Evolutionary conservation across 805 yeast genomes (phyloP).

Genomic region (Metschnikowia kofuensis): DNA sequence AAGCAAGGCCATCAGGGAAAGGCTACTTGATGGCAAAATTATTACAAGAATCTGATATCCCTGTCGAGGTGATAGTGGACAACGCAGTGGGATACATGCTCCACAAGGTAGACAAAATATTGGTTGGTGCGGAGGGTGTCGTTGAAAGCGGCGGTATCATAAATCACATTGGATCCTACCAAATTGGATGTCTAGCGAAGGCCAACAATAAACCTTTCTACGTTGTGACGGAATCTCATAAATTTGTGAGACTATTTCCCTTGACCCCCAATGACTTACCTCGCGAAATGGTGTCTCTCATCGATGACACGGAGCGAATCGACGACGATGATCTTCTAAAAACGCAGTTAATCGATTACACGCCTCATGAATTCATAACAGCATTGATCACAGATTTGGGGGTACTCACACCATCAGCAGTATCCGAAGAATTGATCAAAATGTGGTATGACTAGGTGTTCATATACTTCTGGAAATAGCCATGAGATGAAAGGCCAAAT

Average conservation of each 20-base stretch:
- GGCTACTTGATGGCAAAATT: constrained; percentile 70
- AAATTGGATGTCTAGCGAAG: constrained; percentile 88
- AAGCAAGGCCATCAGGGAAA: constrained; percentile 81
- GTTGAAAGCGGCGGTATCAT: constrained; percentile 98
- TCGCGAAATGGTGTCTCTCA: constrained; percentile 27
- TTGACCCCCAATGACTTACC: constrained; percentile 91
- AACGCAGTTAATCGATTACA: constrained; percentile 68
- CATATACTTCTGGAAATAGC: not conserved
- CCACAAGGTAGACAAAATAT: constrained; percentile 86
- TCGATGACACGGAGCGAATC: constrained; percentile 22
- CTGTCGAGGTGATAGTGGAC: constrained; percentile 85
- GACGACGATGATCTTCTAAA: constrained; percentile 23
- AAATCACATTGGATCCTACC: constrained; percentile 92
- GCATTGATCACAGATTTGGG: constrained; percentile 96
- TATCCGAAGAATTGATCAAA: constrained; percentile 95
- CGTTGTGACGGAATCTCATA: constrained; percentile 92
- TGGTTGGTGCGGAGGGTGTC: constrained; percentile 99
- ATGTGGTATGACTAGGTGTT: constrained; percentile 86
- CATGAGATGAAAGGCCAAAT: constrained; percentile 24
- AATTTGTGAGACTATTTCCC: constrained; percentile 95
- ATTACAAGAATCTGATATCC: constrained; percentile 70
- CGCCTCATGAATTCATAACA: constrained; percentile 93
- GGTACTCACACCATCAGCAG: constrained; percentile 95
- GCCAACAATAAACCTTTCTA: constrained; percentile 90
- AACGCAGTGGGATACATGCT: constrained; percentile 91